These are phyloP conservation scores for Cladosporium sp. DNA, from an alignment of 2,329 filamentous ascomycete species.

Conservation along the genomic window DNA sequence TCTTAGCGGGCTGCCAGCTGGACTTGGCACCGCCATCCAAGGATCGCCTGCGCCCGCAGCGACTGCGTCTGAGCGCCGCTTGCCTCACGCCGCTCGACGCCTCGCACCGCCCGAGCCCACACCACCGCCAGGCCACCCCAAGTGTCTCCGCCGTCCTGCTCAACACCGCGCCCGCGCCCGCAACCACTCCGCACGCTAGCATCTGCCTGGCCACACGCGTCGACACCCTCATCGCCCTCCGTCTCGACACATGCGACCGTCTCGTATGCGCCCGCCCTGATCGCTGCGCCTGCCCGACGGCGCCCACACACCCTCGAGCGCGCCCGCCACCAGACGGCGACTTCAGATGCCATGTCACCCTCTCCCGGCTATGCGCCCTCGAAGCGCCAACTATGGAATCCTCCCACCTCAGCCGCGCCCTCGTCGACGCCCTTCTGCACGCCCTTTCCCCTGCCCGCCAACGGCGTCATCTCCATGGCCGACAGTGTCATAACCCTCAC, in stretches of 20 bases:
- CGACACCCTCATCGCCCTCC: neutral
- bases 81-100: no score
- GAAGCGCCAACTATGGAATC: conserved; percentile 30
- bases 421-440: conserved; percentile 45
- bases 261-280: conserved; percentile 10
- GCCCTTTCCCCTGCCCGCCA: conserved; percentile 55
- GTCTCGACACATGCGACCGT: neutral
- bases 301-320: conserved; percentile 2
- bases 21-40: no score
- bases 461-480: conserved; percentile 50
- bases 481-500: conserved; percentile 54
- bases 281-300: conserved; percentile 3
- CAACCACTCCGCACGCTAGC: neutral
- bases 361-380: conserved; percentile 10
- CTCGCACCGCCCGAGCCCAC: no score
- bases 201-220: neutral
- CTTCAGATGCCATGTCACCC: conserved; percentile 11
- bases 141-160: neutral
- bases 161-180: neutral
- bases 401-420: conserved; percentile 17
- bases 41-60: no score
- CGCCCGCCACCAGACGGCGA: neutral
- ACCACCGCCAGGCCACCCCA: no score
- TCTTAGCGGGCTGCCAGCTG: no score
- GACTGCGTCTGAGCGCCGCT: no score